phyloP scores from a whole-genome alignment of 371 early-diverging fungal genomes.

The Rhizopus delemar region DNA sequence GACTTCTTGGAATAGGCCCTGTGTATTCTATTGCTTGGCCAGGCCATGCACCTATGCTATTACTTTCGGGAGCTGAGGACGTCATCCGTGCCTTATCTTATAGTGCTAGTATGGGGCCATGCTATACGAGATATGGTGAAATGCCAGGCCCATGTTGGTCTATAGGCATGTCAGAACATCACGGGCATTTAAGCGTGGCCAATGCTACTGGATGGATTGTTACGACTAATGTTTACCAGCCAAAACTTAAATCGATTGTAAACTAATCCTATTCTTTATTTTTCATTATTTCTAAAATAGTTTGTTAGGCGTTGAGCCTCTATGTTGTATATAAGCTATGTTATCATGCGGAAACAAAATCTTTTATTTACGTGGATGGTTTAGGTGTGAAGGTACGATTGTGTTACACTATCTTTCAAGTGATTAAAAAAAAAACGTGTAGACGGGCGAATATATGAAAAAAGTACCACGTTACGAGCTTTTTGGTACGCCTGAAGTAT shows the following conservation, averaged over 20 bases:
- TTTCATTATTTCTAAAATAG: neutral
- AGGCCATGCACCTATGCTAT: neutral
- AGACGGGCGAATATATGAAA: constrained; percentile 7
- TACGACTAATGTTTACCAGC: constrained; percentile 13
- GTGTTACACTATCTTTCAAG: neutral
- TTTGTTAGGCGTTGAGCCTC: neutral
- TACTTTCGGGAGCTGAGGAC: constrained; percentile 8
- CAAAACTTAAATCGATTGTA: constrained; percentile 8
- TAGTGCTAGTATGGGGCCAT: neutral
- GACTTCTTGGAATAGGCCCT: neutral
- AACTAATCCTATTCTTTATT: neutral
- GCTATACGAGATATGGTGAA: neutral
- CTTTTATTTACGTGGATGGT: constrained; percentile 25
- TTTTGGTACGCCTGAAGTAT: constrained; percentile 13
- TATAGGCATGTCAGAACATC: constrained; percentile 16
- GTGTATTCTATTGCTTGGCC: neutral
- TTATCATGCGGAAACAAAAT: constrained; percentile 14
- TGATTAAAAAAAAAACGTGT: neutral
- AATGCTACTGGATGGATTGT: constrained; percentile 18
- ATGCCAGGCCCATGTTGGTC: constrained; percentile 15
- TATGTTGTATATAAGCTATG: constrained; percentile 15
- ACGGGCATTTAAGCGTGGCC: constrained; percentile 10
- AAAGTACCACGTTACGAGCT: constrained; percentile 8
- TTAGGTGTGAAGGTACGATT: constrained; percentile 7
- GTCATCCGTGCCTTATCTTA: neutral